phyloP scores from a whole-genome alignment of 2,329 filamentous ascomycete species.

The Neoascochyta sp. region DNA sequence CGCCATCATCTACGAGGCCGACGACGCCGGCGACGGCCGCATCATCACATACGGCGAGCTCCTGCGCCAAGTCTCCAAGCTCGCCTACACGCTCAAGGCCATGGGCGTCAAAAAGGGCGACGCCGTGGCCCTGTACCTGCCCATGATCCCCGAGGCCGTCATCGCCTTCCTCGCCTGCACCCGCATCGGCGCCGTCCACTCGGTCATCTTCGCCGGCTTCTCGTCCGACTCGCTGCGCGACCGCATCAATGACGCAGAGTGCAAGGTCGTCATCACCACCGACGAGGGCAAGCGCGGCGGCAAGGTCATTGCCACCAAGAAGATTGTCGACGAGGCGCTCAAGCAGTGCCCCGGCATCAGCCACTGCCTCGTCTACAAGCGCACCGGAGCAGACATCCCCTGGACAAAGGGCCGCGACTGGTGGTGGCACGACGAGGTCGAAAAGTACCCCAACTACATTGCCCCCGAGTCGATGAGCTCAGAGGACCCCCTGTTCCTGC shows the following conservation, averaged over 20 bases:
- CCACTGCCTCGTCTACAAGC: conserved; percentile 87
- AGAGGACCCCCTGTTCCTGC: conserved; percentile 93
- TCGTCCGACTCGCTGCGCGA: conserved; percentile 94
- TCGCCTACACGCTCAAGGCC: conserved; percentile 83
- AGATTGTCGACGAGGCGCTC: conserved; percentile 96
- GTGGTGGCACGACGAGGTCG: conserved; percentile 99
- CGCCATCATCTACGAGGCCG: conserved; percentile 98
- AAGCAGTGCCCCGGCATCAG: conserved; percentile 90
- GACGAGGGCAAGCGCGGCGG: conserved; percentile 98
- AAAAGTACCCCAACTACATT: conserved; percentile 93
- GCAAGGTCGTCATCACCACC: conserved; percentile 91
- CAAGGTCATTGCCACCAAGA: conserved; percentile 96
- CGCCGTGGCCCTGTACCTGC: conserved; percentile 93
- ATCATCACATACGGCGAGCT: conserved; percentile 92
- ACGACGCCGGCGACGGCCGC: conserved; percentile 82
- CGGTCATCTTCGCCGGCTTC: conserved; percentile 96
- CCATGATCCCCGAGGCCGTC: conserved; percentile 97
- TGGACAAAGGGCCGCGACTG: conserved; percentile 84
- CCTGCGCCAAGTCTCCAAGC: conserved; percentile 82
- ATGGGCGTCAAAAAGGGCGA: conserved; percentile 97
- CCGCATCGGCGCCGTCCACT: conserved; percentile 93
- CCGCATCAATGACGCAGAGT: conserved; percentile 85
- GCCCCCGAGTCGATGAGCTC: conserved; percentile 84
- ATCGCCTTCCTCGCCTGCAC: conserved; percentile 86
- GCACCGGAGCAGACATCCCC: conserved; percentile 87